Percentiles rank a stretch among this genome's conserved stretches.
These are phyloP conservation scores for Pseudoscleropodium purum DNA, from an alignment of 225 moss, liverwort and hornwort species.

Conservation along the genomic window DNA sequence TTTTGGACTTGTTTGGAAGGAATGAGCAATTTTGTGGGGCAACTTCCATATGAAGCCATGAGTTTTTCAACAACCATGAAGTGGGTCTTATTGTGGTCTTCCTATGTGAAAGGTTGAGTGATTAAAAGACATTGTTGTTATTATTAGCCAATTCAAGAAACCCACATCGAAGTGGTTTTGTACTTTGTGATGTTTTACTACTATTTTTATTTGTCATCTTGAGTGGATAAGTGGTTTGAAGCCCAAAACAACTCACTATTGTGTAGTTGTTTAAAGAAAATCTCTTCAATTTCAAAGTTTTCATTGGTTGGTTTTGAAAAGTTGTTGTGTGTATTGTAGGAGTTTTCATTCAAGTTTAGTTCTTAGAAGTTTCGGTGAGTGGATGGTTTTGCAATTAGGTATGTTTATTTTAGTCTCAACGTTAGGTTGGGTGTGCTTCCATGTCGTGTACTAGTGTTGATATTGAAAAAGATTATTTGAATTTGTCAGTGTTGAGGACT, in stretches of 20 bases:
- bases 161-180: accelerated
- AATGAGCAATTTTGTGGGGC: neutral
- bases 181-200: neutral
- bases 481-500: accelerated
- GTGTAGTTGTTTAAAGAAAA: neutral
- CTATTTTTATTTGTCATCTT: neutral
- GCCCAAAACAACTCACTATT: accelerated
- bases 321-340: neutral
- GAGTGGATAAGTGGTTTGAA: accelerated
- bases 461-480: no score
- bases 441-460: no score
- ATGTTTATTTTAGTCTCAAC: neutral
- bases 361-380: no score
- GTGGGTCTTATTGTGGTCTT: neutral
- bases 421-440: accelerated
- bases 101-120: neutral
- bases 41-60: neutral
- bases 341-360: neutral
- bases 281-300: accelerated
- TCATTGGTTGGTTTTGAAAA: neutral
- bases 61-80: neutral
- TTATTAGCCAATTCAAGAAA: neutral
- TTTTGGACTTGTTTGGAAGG: neutral
- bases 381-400: neutral
- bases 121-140: neutral